Conservation (phyloP, 441 rosid species). For the Jatropha podagrica region DNA sequence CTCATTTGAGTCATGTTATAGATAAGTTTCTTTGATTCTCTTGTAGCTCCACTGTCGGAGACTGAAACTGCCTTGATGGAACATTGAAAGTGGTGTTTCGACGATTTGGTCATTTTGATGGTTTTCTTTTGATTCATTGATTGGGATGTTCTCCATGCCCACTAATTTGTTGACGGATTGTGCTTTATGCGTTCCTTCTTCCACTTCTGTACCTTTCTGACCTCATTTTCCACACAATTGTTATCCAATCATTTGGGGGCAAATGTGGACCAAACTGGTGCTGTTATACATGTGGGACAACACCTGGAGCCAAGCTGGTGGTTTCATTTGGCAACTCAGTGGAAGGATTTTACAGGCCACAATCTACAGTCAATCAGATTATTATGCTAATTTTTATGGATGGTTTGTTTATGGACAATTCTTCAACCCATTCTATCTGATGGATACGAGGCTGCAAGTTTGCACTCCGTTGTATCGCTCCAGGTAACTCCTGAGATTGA, state of each 20-base stretch:
- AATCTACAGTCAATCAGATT: neutral
- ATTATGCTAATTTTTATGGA: constrained; percentile 14
- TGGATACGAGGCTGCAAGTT: constrained; percentile 2
- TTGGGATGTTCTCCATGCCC: constrained; percentile 33
- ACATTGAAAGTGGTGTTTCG: constrained; percentile 44
- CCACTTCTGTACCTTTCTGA: constrained; percentile 13
- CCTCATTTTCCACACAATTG: constrained; percentile 17
- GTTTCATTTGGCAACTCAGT: neutral
- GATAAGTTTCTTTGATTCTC: constrained; percentile 23
- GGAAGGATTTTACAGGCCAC: constrained; percentile 9
- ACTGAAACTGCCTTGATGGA: constrained; percentile 95
- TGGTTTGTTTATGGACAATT: neutral
- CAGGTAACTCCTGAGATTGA: constrained; percentile 23
- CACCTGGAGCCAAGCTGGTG: constrained; percentile 8
- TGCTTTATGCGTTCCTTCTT: constrained; percentile 26
- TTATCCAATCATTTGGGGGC: constrained; percentile 18
- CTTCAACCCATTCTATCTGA: constrained; percentile 10
- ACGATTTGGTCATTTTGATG: constrained; percentile 27
- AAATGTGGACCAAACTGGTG: constrained; percentile 11
- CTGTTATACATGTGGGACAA: constrained; percentile 19
- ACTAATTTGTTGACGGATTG: constrained; percentile 29
- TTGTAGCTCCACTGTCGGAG: constrained; percentile 96
- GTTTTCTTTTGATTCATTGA: constrained; percentile 25
- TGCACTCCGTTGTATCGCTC: constrained; percentile 5
- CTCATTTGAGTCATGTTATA: constrained; percentile 1